phyloP scores from a whole-genome alignment of 164 flowering plant genomes.

The Liriodendron chinense region DNA sequence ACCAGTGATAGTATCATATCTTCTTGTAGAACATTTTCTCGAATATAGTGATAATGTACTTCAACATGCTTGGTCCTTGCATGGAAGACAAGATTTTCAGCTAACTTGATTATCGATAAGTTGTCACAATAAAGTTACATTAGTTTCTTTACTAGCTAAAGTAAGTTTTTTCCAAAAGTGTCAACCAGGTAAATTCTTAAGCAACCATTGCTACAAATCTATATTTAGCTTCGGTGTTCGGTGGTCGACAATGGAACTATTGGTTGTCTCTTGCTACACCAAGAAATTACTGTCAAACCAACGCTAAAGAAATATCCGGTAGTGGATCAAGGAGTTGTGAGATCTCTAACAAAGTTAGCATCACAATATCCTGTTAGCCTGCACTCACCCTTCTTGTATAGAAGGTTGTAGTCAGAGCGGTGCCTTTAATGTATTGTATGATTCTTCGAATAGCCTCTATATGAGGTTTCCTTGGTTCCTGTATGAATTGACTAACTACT shows the following conservation, averaged over 20 bases:
- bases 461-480: slow-evolving; percentile 5
- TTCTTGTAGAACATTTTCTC: too few species aligned
- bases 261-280: slow-evolving; percentile 6
- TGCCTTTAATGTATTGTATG: not conserved
- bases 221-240: not conserved
- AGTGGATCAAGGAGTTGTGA: not conserved
- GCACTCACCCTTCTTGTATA: not conserved
- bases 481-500: slow-evolving; percentile 5
- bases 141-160: not conserved
- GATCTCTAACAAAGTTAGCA: not conserved
- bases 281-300: not conserved
- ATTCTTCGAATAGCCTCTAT: not conserved
- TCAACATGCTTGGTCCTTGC: too few species aligned
- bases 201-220: not conserved
- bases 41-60: too few species aligned
- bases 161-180: not conserved
- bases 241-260: not conserved
- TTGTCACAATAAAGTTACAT: not conserved
- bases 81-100: not conserved
- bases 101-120: not conserved
- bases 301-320: not conserved
- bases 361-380: not conserved
- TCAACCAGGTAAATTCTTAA: not conserved
- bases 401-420: not conserved
- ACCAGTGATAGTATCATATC: too few species aligned